These are phyloP conservation scores for Calocybe indica DNA, from an alignment of 768 basidiomycete species.

Conservation along the genomic window DNA sequence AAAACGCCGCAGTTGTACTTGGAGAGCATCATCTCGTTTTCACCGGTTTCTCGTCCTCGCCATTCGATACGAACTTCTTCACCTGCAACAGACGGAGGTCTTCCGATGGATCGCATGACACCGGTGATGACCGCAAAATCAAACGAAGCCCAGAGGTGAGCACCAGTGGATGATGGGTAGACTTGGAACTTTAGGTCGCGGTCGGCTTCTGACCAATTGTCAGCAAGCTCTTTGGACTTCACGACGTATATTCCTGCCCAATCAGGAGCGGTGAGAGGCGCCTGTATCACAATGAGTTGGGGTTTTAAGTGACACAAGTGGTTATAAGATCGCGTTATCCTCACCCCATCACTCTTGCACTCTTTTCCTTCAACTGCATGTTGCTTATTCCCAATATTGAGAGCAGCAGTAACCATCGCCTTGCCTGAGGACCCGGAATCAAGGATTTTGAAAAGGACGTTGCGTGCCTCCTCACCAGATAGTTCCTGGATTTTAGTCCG, in stretches of 20 bases:
- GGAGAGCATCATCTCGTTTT: constrained; percentile 10
- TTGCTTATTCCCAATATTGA: too few relatives aligned
- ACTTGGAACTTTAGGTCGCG: constrained; percentile 12
- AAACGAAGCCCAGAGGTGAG: constrained; percentile 20
- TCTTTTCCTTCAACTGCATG: too few relatives aligned
- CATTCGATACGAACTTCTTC: constrained; percentile 11
- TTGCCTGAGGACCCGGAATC: too few relatives aligned
- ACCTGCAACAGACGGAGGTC: constrained; percentile 9
- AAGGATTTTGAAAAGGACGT: too few relatives aligned
- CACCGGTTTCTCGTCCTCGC: constrained; percentile 17
- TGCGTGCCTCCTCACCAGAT: too few relatives aligned
- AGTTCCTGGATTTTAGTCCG: too few relatives aligned
- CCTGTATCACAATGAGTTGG: too few relatives aligned
- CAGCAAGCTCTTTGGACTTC: constrained; percentile 14
- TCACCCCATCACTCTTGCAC: too few relatives aligned
- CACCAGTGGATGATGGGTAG: constrained; percentile 15
- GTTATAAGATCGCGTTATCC: too few relatives aligned
- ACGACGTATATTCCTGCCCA: constrained; percentile 9
- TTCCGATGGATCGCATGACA: constrained; percentile 11
- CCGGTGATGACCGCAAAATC: constrained; percentile 19
- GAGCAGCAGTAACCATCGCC: too few relatives aligned
- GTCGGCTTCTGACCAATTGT: constrained; percentile 6
- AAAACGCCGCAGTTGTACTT: constrained; percentile 12
- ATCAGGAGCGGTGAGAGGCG: constrained; percentile 1
- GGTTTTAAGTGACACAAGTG: too few relatives aligned